Conservation (phyloP, 2,329 filamentous ascomycete genomes). For the Metarhizium guizhouense region DNA sequence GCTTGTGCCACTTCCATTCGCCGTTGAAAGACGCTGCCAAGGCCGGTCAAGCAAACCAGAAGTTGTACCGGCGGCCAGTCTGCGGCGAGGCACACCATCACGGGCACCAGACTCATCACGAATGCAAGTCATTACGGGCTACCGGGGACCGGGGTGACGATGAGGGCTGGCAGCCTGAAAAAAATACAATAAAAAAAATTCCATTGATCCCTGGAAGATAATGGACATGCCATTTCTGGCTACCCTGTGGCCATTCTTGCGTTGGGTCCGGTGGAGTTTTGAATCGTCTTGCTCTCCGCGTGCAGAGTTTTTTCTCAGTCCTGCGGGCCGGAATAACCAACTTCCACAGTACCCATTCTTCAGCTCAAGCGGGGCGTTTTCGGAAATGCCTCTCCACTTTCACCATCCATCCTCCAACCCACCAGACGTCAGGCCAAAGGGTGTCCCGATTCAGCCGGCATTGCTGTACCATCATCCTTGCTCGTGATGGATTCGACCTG, state of each 20-base stretch:
- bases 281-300: too few species aligned
- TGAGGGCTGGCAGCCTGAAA: background rate
- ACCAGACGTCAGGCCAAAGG: too few species aligned
- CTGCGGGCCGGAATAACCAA: too few species aligned
- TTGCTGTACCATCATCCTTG: background rate
- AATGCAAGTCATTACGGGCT: background rate
- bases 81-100: too few species aligned
- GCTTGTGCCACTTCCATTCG: background rate
- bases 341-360: too few species aligned
- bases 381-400: too few species aligned
- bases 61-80: too few species aligned
- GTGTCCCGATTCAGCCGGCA: background rate
- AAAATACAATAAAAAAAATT: too few species aligned
- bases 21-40: background rate
- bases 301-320: too few species aligned
- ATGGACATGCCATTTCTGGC: background rate
- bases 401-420: too few species aligned
- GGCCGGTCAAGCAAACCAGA: background rate
- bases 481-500: background rate
- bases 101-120: background rate
- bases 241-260: background rate
- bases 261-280: background rate
- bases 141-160: background rate
- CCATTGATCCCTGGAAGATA: background rate
- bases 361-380: too few species aligned